Evolutionary conservation across 2,329 filamentous ascomycete species (phyloP).

Genomic region (Chaetomium sp.): DNA sequence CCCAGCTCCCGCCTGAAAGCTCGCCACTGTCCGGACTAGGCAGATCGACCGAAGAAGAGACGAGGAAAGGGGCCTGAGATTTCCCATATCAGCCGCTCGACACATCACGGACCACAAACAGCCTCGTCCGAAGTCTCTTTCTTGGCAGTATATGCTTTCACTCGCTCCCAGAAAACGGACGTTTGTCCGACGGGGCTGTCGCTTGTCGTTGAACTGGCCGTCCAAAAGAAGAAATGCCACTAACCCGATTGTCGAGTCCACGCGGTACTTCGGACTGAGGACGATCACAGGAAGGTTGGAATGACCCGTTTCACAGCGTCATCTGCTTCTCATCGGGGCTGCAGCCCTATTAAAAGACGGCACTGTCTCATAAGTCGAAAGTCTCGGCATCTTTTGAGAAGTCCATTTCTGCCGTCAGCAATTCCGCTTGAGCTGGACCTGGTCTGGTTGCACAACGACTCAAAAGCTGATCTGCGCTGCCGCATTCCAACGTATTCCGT

Average conservation of each 20-base stretch:
- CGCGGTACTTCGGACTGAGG: background rate
- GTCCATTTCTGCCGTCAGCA: background rate
- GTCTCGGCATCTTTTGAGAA: background rate
- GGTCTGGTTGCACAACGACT: background rate
- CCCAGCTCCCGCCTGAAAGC: background rate
- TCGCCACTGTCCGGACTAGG: too few relatives aligned
- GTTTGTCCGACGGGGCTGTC: background rate
- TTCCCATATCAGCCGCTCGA: background rate
- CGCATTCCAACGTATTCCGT: too few relatives aligned
- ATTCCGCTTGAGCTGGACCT: background rate
- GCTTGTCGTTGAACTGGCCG: too few relatives aligned
- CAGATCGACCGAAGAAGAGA: too few relatives aligned
- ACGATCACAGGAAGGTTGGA: background rate
- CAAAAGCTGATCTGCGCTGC: too few relatives aligned
- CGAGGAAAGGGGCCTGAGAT: too few relatives aligned
- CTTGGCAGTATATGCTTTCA: too few relatives aligned
- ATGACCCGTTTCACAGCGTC: slow-evolving; percentile 9
- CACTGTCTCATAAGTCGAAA: background rate
- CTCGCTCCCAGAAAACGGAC: too few relatives aligned
- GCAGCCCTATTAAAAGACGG: slow-evolving; percentile 17
- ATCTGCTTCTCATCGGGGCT: slow-evolving; percentile 4
- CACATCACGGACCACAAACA: background rate
- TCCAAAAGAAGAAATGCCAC: background rate
- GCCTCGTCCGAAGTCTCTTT: background rate
- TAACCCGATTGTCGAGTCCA: background rate